Percentiles rank a stretch among this genome's conserved stretches.
phyloP scores from a whole-genome alignment of 306 rosid genomes.

The Rubus parviflorus region DNA sequence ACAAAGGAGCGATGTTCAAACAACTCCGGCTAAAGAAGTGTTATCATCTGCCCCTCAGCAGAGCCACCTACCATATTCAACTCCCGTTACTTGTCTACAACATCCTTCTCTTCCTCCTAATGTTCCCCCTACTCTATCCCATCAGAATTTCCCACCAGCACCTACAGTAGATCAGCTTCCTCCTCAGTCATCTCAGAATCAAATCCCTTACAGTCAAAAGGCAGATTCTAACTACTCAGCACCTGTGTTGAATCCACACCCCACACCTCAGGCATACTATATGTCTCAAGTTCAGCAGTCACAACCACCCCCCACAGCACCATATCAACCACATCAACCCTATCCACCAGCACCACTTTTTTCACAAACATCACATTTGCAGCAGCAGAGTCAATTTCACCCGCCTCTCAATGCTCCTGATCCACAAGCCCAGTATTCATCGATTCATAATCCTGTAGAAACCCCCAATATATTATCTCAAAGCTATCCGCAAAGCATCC shows the following conservation, averaged over 20 bases:
- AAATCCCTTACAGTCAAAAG: constrained; percentile 13
- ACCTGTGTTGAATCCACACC: constrained; percentile 22
- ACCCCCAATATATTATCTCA: constrained; percentile 18
- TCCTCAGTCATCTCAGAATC: constrained; percentile 17
- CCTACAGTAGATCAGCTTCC: constrained; percentile 22
- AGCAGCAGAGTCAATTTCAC: constrained; percentile 15
- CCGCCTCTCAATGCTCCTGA: constrained; percentile 13
- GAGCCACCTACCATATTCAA: constrained; percentile 25
- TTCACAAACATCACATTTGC: constrained; percentile 23
- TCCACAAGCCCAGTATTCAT: constrained; percentile 16
- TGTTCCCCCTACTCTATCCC: constrained; percentile 16
- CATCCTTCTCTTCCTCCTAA: constrained; percentile 18
- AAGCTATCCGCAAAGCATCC: constrained; percentile 29
- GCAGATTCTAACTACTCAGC: constrained; percentile 23
- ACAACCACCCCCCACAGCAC: constrained; percentile 14
- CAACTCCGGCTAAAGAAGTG: constrained; percentile 6
- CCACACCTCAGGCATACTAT: constrained; percentile 25
- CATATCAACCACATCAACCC: constrained; percentile 26
- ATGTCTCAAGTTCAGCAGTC: constrained; percentile 26
- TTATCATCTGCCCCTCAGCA: constrained; percentile 21
- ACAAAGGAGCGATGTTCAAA: constrained; percentile 12
- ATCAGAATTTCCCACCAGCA: constrained; percentile 21
- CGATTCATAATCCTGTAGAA: constrained; percentile 16
- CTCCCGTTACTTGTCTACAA: constrained; percentile 20
- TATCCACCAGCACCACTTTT: constrained; percentile 21